Evolutionary conservation across 2,329 filamentous ascomycete genomes (phyloP).

Genomic region (Penicillium fuscoglaucum): DNA sequence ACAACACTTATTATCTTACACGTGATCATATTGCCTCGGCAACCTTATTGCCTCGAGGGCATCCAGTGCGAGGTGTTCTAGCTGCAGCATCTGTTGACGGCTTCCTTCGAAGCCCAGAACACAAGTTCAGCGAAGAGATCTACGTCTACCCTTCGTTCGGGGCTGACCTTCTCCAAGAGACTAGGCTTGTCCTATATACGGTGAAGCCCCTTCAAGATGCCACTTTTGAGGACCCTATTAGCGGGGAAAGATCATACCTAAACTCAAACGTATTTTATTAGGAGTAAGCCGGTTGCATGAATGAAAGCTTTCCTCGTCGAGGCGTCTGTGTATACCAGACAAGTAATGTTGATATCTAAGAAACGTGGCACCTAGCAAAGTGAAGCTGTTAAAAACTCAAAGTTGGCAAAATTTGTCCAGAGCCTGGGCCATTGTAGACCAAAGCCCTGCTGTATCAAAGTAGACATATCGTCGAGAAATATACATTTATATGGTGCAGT

Average conservation of each 20-base stretch:
- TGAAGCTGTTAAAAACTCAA: too few relatives aligned
- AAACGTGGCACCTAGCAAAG: too few relatives aligned
- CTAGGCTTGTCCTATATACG: neutral
- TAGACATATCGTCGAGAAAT: too few relatives aligned
- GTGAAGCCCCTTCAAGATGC: neutral
- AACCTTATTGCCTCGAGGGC: constrained; percentile 3
- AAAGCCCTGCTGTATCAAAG: too few relatives aligned
- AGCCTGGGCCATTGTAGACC: too few relatives aligned
- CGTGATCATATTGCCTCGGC: constrained; percentile 9
- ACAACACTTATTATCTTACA: constrained; percentile 7
- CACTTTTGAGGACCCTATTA: constrained; percentile 11
- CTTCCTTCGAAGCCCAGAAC: neutral
- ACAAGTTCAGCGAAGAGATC: constrained; percentile 11
- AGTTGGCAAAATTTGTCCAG: too few relatives aligned
- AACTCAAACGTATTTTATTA: too few relatives aligned
- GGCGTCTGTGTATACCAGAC: too few relatives aligned
- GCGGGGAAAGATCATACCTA: neutral
- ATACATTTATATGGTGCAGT: too few relatives aligned
- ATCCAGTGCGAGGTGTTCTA: constrained; percentile 10
- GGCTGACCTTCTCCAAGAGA: constrained; percentile 12
- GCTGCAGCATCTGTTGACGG: constrained; percentile 10
- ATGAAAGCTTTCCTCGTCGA: too few relatives aligned
- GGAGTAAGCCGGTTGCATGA: too few relatives aligned
- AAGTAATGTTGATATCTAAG: too few relatives aligned
- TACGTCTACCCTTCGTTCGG: constrained; percentile 7